These are phyloP conservation scores for Talaromyces thailandensis DNA, from an alignment of 495 filamentous ascomycete genomes.

Conservation along the genomic window DNA sequence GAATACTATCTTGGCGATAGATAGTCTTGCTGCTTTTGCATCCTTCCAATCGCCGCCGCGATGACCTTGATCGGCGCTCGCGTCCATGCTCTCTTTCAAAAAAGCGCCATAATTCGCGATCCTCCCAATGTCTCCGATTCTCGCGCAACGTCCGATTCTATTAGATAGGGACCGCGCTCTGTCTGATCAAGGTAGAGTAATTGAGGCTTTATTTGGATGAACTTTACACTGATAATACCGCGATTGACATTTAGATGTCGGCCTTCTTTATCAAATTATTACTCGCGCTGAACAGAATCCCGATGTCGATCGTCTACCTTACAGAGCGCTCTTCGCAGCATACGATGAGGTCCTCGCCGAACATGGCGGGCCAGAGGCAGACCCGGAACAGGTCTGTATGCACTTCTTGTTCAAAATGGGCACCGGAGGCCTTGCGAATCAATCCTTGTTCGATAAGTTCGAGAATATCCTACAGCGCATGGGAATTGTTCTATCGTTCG, in stretches of 20 bases:
- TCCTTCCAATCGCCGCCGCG: conserved; percentile 24
- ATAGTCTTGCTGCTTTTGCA: conserved; percentile 8
- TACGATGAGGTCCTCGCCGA: conserved; percentile 64
- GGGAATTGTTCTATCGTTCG: conserved; percentile 60
- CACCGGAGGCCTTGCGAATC: conserved; percentile 35
- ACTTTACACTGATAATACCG: neutral
- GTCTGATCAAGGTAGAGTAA: conserved; percentile 53
- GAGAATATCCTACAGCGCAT: conserved; percentile 52
- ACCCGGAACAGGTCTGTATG: conserved; percentile 65
- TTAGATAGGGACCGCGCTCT: conserved; percentile 38
- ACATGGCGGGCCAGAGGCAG: conserved; percentile 52
- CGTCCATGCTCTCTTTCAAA: conserved; percentile 44
- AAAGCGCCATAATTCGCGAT: conserved; percentile 43
- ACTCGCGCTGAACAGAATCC: conserved; percentile 57
- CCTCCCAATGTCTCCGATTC: conserved; percentile 52
- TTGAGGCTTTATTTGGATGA: neutral
- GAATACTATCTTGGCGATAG: neutral
- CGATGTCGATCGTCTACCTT: conserved; percentile 55
- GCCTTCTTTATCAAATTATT: conserved; percentile 69
- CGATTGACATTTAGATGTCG: conserved; percentile 52
- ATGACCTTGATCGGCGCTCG: conserved; percentile 35
- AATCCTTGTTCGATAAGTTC: conserved; percentile 56
- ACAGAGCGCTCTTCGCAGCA: conserved; percentile 69
- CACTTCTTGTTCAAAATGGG: conserved; percentile 77
- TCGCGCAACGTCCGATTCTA: conserved; percentile 40